Base-by-base conservation (phyloP, 202 grass and related monocot species). In the Sporobolus alterniflorus region DNA sequence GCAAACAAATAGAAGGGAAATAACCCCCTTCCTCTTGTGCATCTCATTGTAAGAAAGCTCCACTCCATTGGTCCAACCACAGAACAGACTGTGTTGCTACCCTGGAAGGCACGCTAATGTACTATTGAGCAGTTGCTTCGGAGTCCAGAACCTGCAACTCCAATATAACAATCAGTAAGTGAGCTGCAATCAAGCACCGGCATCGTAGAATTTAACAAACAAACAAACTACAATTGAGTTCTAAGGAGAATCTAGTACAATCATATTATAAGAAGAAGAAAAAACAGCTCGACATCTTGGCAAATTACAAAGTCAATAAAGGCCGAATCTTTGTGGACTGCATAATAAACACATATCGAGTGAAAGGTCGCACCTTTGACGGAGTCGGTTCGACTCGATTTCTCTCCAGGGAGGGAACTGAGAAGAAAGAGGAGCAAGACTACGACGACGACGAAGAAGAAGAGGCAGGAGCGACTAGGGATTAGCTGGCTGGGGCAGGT, bases 31-130 rank as follows among this genome's bases (percentile, higher is more conserved):
- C 81, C 64, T 69, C 59, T 64, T 60, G 54, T 26, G 40, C 11
- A 32, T 4, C 54, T 48, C 81, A 85, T 74, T 60, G 83, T 85
- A 29, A 31, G 62, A 57, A 49, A 88, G 32, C 29, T 25, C 54
- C 4, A 17, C 9, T 43, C 28, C 43, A 46, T 76, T 25, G 16
- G 15, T 40, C 11, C 21, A 77, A 65, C 59, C 0, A 25, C 21
- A 57, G 40, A 81, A 70, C 64, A 44, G 10, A 59, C 70, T 30
- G 66, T 74, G 3, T 42, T 46, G 33, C 22, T 0, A 25, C 11
- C n/a, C 14, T 9, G 41, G 44, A 44, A 9, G 13, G 47, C 11
- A 4, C 52, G n/a, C n/a, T n/a, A n/a, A n/a, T n/a, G n/a, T 56
- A 22, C 22, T 56, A n/a, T 24, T 9, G 22, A 56, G 9, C n/a